phyloP scores from a whole-genome alignment of 805 yeast genomes.

The Wickerhamiella brachini region DNA sequence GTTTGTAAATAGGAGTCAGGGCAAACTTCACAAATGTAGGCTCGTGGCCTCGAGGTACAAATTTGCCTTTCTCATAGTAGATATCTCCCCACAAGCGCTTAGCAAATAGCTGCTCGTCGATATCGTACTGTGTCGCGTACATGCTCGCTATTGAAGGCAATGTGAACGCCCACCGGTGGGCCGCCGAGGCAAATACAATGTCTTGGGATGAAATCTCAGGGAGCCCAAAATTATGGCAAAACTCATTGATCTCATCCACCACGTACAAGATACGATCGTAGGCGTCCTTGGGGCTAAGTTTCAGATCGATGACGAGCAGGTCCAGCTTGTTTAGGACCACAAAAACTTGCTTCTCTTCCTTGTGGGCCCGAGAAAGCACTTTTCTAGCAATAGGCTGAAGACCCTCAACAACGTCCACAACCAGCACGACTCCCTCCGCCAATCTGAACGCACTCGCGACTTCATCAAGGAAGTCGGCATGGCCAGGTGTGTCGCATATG shows the following conservation, averaged over 20 bases:
- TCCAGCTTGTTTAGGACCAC: conserved; percentile 74
- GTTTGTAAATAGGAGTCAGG: conserved; percentile 67
- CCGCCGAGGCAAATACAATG: conserved; percentile 62
- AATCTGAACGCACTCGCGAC: conserved; percentile 40
- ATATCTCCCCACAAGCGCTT: conserved; percentile 66
- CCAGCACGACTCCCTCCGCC: conserved; percentile 53
- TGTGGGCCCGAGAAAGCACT: conserved; percentile 39
- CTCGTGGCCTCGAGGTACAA: conserved; percentile 26
- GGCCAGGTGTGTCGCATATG: conserved; percentile 85
- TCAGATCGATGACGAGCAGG: conserved; percentile 65
- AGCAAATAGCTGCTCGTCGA: conserved; percentile 32
- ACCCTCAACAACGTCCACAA: conserved; percentile 82
- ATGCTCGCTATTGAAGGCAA: conserved; percentile 49
- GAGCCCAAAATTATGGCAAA: conserved; percentile 22
- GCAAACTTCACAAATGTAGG: conserved; percentile 50
- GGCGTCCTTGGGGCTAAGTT: conserved; percentile 60
- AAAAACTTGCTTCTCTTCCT: conserved; percentile 37
- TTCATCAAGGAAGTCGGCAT: conserved; percentile 72
- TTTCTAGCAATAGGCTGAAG: conserved; percentile 37
- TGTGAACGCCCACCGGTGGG: conserved; percentile 50
- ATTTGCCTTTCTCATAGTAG: conserved; percentile 37
- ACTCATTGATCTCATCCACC: conserved; percentile 51
- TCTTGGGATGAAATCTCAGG: conserved; percentile 34
- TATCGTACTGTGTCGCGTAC: conserved; percentile 23
- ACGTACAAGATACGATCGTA: conserved; percentile 50